Conservation (phyloP, 2,329 filamentous ascomycete genomes). For the Huntiella abstrusa region DNA sequence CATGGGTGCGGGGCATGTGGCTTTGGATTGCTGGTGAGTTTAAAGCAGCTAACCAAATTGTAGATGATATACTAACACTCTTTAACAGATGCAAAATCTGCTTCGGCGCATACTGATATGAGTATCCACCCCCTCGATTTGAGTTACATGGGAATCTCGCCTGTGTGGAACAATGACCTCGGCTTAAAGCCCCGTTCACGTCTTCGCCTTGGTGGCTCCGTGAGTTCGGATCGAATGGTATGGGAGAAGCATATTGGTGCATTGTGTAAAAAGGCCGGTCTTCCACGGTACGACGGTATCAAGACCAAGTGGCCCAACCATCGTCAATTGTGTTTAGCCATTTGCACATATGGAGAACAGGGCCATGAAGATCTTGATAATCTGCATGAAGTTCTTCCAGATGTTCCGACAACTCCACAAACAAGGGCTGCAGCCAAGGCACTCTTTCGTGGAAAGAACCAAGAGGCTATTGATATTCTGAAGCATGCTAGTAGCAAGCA, state of each 20-base stretch:
- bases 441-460: slow-evolving; percentile 51
- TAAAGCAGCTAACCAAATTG: neutral
- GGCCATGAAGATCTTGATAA: slow-evolving; percentile 23
- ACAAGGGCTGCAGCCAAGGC: slow-evolving; percentile 63
- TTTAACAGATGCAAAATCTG: slow-evolving; percentile 38
- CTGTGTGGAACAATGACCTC: slow-evolving; percentile 52
- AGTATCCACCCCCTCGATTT: slow-evolving; percentile 48
- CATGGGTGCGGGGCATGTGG: slow-evolving; percentile 65
- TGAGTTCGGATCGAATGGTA: slow-evolving; percentile 26
- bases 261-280: slow-evolving; percentile 42
- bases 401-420: slow-evolving; percentile 34
- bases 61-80: neutral
- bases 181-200: slow-evolving; percentile 31
- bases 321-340: slow-evolving; percentile 54
- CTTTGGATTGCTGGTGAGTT: slow-evolving; percentile 47
- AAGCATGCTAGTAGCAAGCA: slow-evolving; percentile 44
- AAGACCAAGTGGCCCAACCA: slow-evolving; percentile 48
- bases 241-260: slow-evolving; percentile 45
- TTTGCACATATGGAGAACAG: slow-evolving; percentile 47
- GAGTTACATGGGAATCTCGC: slow-evolving; percentile 54
- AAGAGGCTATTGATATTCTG: slow-evolving; percentile 50
- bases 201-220: slow-evolving; percentile 24
- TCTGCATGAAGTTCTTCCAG: slow-evolving; percentile 24
- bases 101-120: slow-evolving; percentile 51
- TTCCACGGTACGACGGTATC: slow-evolving; percentile 45